Evolutionary conservation across 108 stramenopile species (phyloP).

Genomic region (Seminavis robusta): DNA sequence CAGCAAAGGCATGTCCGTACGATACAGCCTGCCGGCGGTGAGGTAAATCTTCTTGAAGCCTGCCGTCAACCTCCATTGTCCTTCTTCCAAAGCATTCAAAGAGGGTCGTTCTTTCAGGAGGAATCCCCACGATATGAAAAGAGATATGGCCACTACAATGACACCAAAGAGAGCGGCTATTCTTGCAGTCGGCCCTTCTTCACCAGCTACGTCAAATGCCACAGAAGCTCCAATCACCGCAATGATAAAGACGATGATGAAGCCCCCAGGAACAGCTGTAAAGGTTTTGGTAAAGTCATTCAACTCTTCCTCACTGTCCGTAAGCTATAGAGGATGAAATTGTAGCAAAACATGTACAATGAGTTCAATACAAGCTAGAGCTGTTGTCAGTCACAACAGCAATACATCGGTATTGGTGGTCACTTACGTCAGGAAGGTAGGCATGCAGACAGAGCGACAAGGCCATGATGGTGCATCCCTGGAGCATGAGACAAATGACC

Average conservation of each 20-base stretch:
- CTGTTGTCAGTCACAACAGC: too few relatives aligned
- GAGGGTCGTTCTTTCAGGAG: conserved; percentile 42
- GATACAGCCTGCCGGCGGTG: conserved; percentile 26
- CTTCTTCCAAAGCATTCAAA: conserved; percentile 31
- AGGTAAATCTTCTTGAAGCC: conserved; percentile 44
- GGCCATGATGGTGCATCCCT: conserved; percentile 57
- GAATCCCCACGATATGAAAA: conserved; percentile 39
- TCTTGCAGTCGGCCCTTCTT: conserved; percentile 39
- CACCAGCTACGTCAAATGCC: conserved; percentile 17
- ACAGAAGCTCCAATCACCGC: conserved; percentile 32
- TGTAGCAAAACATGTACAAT: too few relatives aligned
- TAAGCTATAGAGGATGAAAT: too few relatives aligned
- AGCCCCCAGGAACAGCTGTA: conserved; percentile 45
- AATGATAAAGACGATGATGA: conserved; percentile 48
- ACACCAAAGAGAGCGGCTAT: conserved; percentile 40
- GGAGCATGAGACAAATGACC: conserved; percentile 35
- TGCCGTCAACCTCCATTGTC: conserved; percentile 25
- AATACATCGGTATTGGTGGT: too few relatives aligned
- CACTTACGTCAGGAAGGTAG: conserved; percentile 80
- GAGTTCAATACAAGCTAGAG: too few relatives aligned
- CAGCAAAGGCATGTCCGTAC: conserved; percentile 28
- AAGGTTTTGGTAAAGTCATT: conserved; percentile 53
- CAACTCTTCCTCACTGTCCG: conserved; percentile 43
- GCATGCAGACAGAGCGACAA: conserved; percentile 59
- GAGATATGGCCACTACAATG: conserved; percentile 21